Percentiles rank a stretch among this genome's conserved stretches.
Conservation (phyloP, 2,329 filamentous ascomycete genomes). For the Diaporthe australafricana region DNA sequence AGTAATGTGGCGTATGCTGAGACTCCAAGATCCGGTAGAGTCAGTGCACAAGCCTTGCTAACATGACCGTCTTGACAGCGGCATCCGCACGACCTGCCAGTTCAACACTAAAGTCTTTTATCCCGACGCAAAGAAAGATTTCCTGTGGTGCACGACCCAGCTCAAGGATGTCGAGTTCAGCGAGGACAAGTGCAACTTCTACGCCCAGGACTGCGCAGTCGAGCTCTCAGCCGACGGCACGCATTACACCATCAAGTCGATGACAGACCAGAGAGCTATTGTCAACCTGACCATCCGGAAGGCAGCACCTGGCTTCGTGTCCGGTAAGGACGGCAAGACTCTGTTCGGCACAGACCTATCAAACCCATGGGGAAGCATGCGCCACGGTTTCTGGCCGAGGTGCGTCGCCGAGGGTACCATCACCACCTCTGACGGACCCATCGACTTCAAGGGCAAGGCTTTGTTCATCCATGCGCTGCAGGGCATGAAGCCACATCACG, state of each 20-base stretch:
- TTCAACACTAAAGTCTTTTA: slow-evolving; percentile 96
- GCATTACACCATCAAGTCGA: slow-evolving; percentile 89
- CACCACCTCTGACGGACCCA: slow-evolving; percentile 81
- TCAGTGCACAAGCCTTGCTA: slow-evolving; percentile 35
- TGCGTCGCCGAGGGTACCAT: slow-evolving; percentile 86
- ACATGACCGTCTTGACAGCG: slow-evolving; percentile 61
- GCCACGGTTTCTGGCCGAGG: slow-evolving; percentile 94
- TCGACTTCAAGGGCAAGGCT: slow-evolving; percentile 84
- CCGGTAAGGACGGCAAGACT: slow-evolving; percentile 85
- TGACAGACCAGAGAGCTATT: slow-evolving; percentile 81
- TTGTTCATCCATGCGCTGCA: slow-evolving; percentile 89
- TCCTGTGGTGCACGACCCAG: slow-evolving; percentile 86
- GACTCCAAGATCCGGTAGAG: slow-evolving; percentile 37
- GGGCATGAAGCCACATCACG: slow-evolving; percentile 99
- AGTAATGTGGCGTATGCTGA: slow-evolving; percentile 89
- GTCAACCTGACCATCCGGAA: slow-evolving; percentile 88
- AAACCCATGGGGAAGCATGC: slow-evolving; percentile 92
- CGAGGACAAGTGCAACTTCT: slow-evolving; percentile 85
- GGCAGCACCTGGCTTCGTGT: slow-evolving; percentile 82
- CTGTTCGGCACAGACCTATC: slow-evolving; percentile 87
- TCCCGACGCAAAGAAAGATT: slow-evolving; percentile 76
- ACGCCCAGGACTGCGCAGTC: slow-evolving; percentile 85
- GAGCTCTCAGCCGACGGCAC: slow-evolving; percentile 88
- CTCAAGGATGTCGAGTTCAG: slow-evolving; percentile 86
- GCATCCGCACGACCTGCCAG: slow-evolving; percentile 89